Percentiles rank a stretch among this genome's conserved stretches.
Evolutionary conservation across 1,284 basidiomycete species (phyloP).

Genomic region (Somion occarium): DNA sequence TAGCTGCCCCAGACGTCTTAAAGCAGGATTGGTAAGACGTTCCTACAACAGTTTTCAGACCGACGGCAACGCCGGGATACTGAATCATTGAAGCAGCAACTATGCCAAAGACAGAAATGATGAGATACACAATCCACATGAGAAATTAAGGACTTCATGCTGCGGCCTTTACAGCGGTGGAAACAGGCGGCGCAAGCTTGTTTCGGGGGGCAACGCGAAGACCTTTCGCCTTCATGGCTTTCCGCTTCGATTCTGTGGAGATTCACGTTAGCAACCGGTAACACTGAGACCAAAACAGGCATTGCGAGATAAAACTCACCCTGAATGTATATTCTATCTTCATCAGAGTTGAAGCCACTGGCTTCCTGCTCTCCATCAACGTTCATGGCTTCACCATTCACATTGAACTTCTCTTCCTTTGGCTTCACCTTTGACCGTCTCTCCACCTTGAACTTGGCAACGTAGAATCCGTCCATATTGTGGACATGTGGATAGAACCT

Average conservation of each 20-base stretch:
- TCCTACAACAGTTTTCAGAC: too few species aligned
- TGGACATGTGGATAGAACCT: constrained; percentile 89
- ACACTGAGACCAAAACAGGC: background rate
- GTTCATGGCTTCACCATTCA: constrained; percentile 27
- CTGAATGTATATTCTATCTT: constrained; percentile 64
- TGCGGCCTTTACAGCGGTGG: constrained; percentile 16
- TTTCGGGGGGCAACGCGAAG: constrained; percentile 53
- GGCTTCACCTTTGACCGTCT: constrained; percentile 56
- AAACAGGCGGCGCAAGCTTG: constrained; percentile 18
- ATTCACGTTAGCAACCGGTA: constrained; percentile 8
- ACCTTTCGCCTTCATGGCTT: constrained; percentile 71
- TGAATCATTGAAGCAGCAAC: too few species aligned
- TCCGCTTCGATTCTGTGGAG: constrained; percentile 59
- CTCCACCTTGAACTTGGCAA: constrained; percentile 96
- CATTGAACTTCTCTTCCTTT: constrained; percentile 32
- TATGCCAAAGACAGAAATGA: too few species aligned
- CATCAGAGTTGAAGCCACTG: constrained; percentile 58
- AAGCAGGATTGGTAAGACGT: too few species aligned
- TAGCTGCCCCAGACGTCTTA: too few species aligned
- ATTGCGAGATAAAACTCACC: constrained; percentile 38
- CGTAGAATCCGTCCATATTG: constrained; percentile 98
- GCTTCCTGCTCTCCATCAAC: constrained; percentile 26
- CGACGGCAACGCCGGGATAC: too few species aligned
- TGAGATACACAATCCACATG: too few species aligned
- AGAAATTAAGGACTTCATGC: constrained; percentile 14